Percentiles rank a stretch among this genome's conserved stretches.
These are phyloP conservation scores for Colletotrichum incanum DNA, from an alignment of 2,329 filamentous ascomycete genomes.

Conservation along the genomic window DNA sequence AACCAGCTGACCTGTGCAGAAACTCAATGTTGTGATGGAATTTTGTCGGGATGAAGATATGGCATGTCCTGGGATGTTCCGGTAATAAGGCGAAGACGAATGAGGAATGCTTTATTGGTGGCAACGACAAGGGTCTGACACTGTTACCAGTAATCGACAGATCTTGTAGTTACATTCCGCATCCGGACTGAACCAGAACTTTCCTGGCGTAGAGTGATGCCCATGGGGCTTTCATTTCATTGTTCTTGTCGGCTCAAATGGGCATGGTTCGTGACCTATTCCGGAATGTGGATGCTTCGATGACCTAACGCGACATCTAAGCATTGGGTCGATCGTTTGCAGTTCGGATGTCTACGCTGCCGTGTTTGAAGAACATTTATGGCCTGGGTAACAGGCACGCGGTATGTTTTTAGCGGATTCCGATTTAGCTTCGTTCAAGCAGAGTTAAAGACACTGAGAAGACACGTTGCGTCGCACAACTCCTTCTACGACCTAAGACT, in stretches of 20 bases:
- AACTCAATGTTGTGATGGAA: neutral
- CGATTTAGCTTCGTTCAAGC: neutral
- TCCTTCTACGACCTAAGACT: too few species aligned
- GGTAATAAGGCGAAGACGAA: neutral
- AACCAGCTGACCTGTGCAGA: neutral
- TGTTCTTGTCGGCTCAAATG: neutral
- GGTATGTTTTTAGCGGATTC: neutral
- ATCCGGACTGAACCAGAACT: neutral
- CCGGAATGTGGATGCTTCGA: neutral
- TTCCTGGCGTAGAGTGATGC: neutral
- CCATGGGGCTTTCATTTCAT: neutral
- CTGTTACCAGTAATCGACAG: neutral
- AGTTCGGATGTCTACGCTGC: neutral
- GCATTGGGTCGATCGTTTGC: neutral
- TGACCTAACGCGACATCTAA: neutral
- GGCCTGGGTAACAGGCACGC: too few species aligned
- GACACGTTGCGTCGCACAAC: neutral
- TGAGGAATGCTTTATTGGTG: neutral
- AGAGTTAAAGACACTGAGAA: too few species aligned
- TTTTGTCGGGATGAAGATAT: neutral
- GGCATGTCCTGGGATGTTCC: neutral
- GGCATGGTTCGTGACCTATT: neutral
- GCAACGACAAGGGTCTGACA: neutral
- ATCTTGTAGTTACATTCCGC: conserved; percentile 2
- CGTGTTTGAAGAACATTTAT: neutral